Conservation (phyloP, 2,329 filamentous ascomycete genomes). For the Alternaria angustiovoidea region DNA sequence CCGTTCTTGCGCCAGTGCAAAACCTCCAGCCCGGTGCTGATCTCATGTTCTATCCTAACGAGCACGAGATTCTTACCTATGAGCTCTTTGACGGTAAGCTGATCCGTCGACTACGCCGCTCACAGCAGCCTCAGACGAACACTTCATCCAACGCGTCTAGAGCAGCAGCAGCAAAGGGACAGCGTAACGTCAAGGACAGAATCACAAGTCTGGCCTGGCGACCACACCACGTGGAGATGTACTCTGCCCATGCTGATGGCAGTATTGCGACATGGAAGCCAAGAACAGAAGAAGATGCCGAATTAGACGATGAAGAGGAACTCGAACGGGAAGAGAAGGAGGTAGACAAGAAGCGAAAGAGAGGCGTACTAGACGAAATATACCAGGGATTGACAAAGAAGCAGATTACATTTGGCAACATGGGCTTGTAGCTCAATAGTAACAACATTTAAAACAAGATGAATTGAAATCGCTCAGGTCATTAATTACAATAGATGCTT, state of each 20-base stretch:
- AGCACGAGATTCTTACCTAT: conserved; percentile 76
- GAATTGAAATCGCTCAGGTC: neutral
- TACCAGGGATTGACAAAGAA: conserved; percentile 78
- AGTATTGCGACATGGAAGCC: conserved; percentile 83
- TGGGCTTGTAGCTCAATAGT: conserved; percentile 20
- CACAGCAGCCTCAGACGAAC: conserved; percentile 54
- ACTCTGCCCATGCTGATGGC: conserved; percentile 84
- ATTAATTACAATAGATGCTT: neutral
- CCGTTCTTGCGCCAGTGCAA: conserved; percentile 66
- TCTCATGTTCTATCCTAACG: conserved; percentile 80
- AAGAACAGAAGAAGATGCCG: conserved; percentile 58
- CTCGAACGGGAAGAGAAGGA: conserved; percentile 45
- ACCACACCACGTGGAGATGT: conserved; percentile 74
- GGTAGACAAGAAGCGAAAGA: conserved; percentile 67
- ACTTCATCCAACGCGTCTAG: neutral
- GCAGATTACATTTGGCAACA: conserved; percentile 66
- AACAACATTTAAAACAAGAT: neutral
- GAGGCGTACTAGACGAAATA: conserved; percentile 80
- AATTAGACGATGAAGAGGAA: conserved; percentile 54
- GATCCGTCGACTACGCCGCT: conserved; percentile 73
- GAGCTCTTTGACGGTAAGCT: conserved; percentile 80
- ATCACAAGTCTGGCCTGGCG: conserved; percentile 81
- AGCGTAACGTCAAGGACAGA: conserved; percentile 51
- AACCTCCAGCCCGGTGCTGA: conserved; percentile 67
- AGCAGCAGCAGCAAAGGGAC: conserved; percentile 46